These are phyloP conservation scores for Hericium coralloides DNA, from an alignment of 768 basidiomycete species.

Conservation along the genomic window DNA sequence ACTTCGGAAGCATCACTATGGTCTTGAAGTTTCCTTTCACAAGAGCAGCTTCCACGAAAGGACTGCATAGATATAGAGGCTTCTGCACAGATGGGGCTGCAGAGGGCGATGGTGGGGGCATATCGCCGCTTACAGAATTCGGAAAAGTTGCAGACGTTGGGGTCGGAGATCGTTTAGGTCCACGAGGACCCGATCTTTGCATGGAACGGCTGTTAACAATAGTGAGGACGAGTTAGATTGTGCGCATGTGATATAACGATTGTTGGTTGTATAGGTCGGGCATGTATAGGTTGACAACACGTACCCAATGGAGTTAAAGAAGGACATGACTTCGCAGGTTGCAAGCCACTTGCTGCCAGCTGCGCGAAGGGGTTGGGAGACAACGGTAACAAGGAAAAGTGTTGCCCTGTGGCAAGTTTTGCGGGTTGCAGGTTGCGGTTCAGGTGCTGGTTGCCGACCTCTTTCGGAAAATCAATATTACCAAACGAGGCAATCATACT, in stretches of 20 bases:
- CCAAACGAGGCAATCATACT: not conserved
- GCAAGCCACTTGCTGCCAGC: too few species aligned
- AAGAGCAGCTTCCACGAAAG: conserved; percentile 90
- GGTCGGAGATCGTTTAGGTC: conserved; percentile 64
- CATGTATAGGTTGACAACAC: conserved; percentile 17
- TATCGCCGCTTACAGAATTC: conserved; percentile 17
- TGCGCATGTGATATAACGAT: not conserved
- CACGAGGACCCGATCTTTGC: conserved; percentile 53
- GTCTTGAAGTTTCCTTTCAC: conserved; percentile 99
- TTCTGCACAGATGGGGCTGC: conserved; percentile 38
- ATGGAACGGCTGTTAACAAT: conserved; percentile 52
- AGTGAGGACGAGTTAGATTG: not conserved
- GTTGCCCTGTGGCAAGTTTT: too few species aligned
- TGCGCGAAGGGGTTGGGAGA: too few species aligned
- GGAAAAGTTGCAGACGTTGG: conserved; percentile 60
- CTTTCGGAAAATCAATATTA: not conserved
- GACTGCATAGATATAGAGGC: conserved; percentile 84
- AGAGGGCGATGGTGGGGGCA: conserved; percentile 32
- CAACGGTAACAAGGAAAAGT: too few species aligned
- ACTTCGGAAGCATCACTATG: conserved; percentile 93
- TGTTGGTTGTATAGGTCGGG: not conserved
- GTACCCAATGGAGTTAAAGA: conserved; percentile 77
- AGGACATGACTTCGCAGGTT: conserved; percentile 44
- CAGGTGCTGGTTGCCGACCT: not conserved
- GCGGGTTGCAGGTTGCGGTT: too few species aligned